These are phyloP conservation scores for Saccharum officinarum DNA, from an alignment of 176 grass and related monocot genomes.

Conservation along the genomic window DNA sequence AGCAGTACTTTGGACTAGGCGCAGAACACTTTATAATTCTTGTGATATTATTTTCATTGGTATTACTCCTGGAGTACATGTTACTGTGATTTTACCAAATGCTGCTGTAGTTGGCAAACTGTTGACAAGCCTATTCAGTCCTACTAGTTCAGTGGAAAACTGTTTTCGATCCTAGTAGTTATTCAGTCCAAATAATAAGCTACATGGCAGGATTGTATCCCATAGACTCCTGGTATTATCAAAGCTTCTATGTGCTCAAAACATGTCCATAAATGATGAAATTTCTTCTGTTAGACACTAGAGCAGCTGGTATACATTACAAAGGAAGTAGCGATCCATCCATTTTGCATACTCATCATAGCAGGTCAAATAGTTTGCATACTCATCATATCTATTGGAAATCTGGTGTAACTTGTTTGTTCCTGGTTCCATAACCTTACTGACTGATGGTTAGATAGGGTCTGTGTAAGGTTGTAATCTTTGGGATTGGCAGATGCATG, in stretches of 20 bases:
- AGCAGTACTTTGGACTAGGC: background rate
- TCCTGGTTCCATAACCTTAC: conserved; percentile 10
- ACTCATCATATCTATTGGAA: background rate
- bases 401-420: background rate
- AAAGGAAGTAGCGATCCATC: background rate
- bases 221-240: background rate
- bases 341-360: background rate
- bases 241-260: background rate
- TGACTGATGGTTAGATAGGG: conserved; percentile 4
- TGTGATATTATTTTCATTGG: background rate
- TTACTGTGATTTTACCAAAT: background rate
- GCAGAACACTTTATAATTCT: background rate
- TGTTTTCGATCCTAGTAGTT: background rate
- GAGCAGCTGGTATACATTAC: background rate
- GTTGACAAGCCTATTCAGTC: background rate
- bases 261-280: background rate
- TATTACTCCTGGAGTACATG: background rate
- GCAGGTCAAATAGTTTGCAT: background rate
- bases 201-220: background rate
- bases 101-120: background rate
- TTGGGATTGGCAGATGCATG: conserved; percentile 11
- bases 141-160: conserved; percentile 3
- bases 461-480: background rate
- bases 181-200: background rate
- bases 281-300: conserved; percentile 15